Base-by-base conservation (phyloP, 768 basidiomycete genomes). In the Leucosporidium scottii region DNA sequence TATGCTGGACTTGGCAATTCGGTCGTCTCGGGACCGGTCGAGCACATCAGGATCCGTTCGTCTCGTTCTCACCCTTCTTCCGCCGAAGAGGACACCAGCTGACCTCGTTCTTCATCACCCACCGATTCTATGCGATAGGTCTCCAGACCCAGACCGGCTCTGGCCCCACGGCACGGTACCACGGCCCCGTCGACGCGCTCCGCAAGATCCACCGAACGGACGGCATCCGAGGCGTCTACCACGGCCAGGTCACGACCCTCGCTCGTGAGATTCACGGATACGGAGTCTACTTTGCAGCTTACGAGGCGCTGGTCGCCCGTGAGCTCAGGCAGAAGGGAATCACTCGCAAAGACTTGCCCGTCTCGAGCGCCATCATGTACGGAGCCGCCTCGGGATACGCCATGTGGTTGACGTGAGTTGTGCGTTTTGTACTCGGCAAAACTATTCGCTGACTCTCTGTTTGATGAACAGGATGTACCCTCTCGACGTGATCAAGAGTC, bases 1-100 rank as follows among this genome's bases (percentile, higher is more conserved):
- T 80, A 85, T 48, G 94, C 93, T 28, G 94, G 94, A 31, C 78
- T 96, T 31, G 86, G 90, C 15, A 98, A 97, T 76, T 88, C 91
- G 34, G 82, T 94, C 66, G 92, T 96, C 48, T 93, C 93, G 1
- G 92, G 93, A 1, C 94, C 93, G 9, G 93, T 98, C 23, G 93
- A 98, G 78, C 93, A 97, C 76, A 93, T 97, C 77, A 90, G 93
- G 80, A 98, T 97, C 72, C 87, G 91, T 91, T 73, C 77, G 88
- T 28, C 30, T 30, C 28, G 13, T 30, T 54, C 59, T 17, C 20
- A 27, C 49, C 25, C 6, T 21, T 47, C 4, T n/a, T 55, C 12
- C n/a, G 21, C 20, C 17, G 23, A 23, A 44, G 12, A 56, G 3
- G 12, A 10, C 34, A 28, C 28, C 18, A 27, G n/a, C 28, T 56